These are phyloP conservation scores for Phenoliferia sp. DNA, from an alignment of 1,284 basidiomycete genomes.

Conservation along the genomic window DNA sequence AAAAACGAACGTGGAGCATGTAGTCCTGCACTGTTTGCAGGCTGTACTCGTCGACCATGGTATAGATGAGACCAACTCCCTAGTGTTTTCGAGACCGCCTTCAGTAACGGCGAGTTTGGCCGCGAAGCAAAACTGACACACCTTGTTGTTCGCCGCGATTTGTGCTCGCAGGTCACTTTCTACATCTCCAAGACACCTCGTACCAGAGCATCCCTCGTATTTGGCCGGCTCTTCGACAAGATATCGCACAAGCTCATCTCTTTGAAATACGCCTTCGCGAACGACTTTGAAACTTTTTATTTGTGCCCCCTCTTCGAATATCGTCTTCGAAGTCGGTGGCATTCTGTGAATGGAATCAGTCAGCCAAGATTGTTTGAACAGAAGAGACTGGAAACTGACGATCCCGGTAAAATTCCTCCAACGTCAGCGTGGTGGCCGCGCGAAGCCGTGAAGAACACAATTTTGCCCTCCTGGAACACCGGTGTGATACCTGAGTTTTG, in stretches of 20 bases:
- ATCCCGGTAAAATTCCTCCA: constrained; percentile 63
- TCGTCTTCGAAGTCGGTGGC: constrained; percentile 84
- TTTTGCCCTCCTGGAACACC: constrained; percentile 63
- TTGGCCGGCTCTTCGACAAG: constrained; percentile 81
- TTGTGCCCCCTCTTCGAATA: constrained; percentile 91
- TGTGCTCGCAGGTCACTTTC: constrained; percentile 92
- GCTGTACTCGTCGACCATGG: constrained; percentile 81
- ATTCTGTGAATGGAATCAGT: constrained; percentile 47
- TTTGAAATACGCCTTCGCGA: constrained; percentile 70
- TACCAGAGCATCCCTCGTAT: constrained; percentile 62
- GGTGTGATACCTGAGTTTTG: constrained; percentile 62
- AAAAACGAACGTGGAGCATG: constrained; percentile 61
- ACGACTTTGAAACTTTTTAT: constrained; percentile 88
- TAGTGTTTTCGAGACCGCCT: neutral
- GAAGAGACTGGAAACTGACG: neutral
- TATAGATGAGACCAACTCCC: constrained; percentile 38
- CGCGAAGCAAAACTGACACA: neutral
- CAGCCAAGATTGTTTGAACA: neutral
- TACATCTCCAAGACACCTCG: constrained; percentile 62
- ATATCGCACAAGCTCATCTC: constrained; percentile 64
- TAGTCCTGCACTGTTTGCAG: constrained; percentile 84
- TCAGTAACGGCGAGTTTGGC: neutral
- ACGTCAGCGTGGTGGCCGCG: constrained; percentile 73
- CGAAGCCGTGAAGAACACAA: constrained; percentile 89
- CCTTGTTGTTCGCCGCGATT: constrained; percentile 91